Evolutionary conservation across 2,329 filamentous ascomycete genomes (phyloP).

Genomic region (Stemphylium vesicarium): DNA sequence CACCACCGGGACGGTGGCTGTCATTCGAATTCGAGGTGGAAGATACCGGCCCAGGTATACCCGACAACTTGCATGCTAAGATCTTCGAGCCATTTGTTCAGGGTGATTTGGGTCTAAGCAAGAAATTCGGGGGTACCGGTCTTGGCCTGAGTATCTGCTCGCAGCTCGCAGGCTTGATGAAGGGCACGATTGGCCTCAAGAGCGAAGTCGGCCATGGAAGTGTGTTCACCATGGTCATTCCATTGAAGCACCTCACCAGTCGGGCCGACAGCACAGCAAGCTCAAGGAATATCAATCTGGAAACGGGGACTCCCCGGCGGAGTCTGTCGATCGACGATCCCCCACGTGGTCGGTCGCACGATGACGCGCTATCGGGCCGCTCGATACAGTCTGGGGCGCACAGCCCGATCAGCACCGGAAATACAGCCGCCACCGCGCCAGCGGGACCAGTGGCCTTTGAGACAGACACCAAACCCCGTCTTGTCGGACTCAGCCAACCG

Average conservation of each 20-base stretch:
- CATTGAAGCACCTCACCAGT: slow-evolving; percentile 76
- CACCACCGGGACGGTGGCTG: slow-evolving; percentile 69
- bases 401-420: slow-evolving; percentile 21
- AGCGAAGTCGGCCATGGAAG: slow-evolving; percentile 78
- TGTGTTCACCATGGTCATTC: slow-evolving; percentile 82
- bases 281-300: slow-evolving; percentile 40
- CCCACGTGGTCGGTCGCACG: slow-evolving; percentile 23
- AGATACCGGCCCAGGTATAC: slow-evolving; percentile 87
- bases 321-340: slow-evolving; percentile 38
- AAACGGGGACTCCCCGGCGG: slow-evolving; percentile 30
- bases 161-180: slow-evolving; percentile 84
- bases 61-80: slow-evolving; percentile 75
- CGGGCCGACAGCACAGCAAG: slow-evolving; percentile 62
- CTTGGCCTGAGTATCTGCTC: slow-evolving; percentile 88
- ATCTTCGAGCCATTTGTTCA: slow-evolving; percentile 96
- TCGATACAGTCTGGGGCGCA: slow-evolving; percentile 43
- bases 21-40: slow-evolving; percentile 87
- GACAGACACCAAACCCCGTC: slow-evolving; percentile 73
- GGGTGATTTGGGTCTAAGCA: slow-evolving; percentile 86
- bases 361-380: slow-evolving; percentile 41
- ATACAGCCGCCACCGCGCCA: slow-evolving; percentile 18
- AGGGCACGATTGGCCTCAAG: slow-evolving; percentile 73
- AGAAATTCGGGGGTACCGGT: slow-evolving; percentile 88
- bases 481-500: slow-evolving; percentile 82
- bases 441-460: slow-evolving; percentile 54